Evolutionary conservation across 371 early-diverging fungal genomes (phyloP).

Genomic region (Synchytrium microbalum): DNA sequence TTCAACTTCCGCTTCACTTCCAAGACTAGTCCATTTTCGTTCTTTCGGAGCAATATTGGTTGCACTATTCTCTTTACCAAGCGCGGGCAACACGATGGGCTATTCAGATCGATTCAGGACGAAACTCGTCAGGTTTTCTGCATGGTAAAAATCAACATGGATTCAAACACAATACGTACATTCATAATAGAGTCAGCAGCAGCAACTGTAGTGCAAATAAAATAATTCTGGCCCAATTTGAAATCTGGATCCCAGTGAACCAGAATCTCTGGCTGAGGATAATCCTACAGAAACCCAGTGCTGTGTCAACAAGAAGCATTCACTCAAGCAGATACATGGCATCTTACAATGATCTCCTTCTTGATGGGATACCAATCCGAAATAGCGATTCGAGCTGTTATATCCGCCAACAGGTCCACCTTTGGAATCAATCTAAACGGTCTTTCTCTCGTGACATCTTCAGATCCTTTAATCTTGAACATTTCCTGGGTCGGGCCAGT

Average conservation of each 20-base stretch:
- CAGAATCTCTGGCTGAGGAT: conserved; percentile 40
- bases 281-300: conserved; percentile 34
- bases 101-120: background rate
- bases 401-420: conserved; percentile 40
- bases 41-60: conserved; percentile 18
- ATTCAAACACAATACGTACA: conserved; percentile 13
- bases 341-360: conserved; percentile 29
- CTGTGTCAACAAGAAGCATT: conserved; percentile 11
- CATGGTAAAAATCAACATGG: background rate
- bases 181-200: conserved; percentile 32
- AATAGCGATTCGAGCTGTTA: conserved; percentile 38
- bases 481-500: conserved; percentile 41
- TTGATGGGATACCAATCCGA: conserved; percentile 47
- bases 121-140: no score
- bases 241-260: conserved; percentile 39
- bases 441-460: conserved; percentile 38
- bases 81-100: background rate
- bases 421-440: conserved; percentile 43
- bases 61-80: conserved; percentile 17
- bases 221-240: conserved; percentile 48
- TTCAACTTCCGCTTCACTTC: conserved; percentile 50
- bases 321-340: background rate
- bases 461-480: conserved; percentile 38
- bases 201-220: conserved; percentile 26
- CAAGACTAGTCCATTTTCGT: conserved; percentile 34